Evolutionary conservation across 108 stramenopile species (phyloP).

Genomic region (Cyclotella sp.): DNA sequence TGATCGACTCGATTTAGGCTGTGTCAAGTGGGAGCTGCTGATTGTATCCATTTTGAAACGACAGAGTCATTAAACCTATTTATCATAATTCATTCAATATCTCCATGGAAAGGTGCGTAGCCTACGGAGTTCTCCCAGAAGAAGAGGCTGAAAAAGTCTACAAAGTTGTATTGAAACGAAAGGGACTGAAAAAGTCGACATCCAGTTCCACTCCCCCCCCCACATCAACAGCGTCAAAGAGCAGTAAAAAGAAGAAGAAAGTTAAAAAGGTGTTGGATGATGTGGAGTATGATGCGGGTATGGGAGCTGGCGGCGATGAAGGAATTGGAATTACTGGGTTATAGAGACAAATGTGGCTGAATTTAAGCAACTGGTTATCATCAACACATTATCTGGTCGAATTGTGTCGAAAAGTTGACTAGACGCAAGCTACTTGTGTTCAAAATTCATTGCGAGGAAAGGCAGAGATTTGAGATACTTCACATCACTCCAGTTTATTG

Average conservation of each 20-base stretch:
- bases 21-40: no score
- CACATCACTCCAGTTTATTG: no score
- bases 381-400: neutral
- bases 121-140: constrained; percentile 74
- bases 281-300: constrained; percentile 65
- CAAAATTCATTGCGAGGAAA: no score
- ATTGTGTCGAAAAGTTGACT: neutral
- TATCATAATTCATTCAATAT: neutral
- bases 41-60: no score
- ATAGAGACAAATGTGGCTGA: constrained; percentile 10
- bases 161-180: constrained; percentile 64
- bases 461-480: no score
- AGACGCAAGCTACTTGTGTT: neutral
- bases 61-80: no score
- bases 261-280: constrained; percentile 65
- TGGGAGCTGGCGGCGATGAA: constrained; percentile 69
- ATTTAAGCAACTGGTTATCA: neutral
- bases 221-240: constrained; percentile 14
- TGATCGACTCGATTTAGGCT: no score
- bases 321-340: constrained; percentile 64
- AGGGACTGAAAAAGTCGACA: constrained; percentile 51
- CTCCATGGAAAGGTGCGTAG: constrained; percentile 55
- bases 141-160: constrained; percentile 70
- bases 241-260: constrained; percentile 61
- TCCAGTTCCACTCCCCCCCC: constrained; percentile 1